phyloP scores from a whole-genome alignment of 1,139 yeast genomes.

The Hyphopichia fennica region DNA sequence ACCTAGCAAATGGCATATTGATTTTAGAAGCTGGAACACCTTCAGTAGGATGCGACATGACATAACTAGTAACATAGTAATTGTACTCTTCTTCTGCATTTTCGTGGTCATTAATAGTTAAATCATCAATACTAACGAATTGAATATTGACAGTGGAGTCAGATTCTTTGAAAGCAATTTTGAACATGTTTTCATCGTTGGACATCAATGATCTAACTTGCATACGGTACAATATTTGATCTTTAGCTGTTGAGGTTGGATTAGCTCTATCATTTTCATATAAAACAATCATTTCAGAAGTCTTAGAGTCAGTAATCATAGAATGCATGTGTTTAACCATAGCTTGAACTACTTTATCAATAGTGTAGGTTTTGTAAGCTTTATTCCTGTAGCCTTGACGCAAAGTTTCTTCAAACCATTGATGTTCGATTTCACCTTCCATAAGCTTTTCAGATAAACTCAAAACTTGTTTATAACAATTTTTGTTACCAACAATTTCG shows the following conservation, averaged over 20 bases:
- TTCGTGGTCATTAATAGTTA: constrained; percentile 77
- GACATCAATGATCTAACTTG: constrained; percentile 81
- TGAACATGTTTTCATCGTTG: constrained; percentile 88
- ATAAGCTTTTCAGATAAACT: constrained; percentile 72
- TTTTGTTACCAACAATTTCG: constrained; percentile 63
- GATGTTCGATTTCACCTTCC: constrained; percentile 91
- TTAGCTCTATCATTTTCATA: constrained; percentile 78
- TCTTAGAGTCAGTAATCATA: constrained; percentile 75
- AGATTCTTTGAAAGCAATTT: constrained; percentile 67
- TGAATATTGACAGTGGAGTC: constrained; percentile 66
- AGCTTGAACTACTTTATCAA: constrained; percentile 90
- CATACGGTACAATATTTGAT: constrained; percentile 88
- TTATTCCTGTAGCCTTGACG: constrained; percentile 94
- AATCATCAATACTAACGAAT: constrained; percentile 82
- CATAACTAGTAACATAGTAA: constrained; percentile 87
- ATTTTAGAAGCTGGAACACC: constrained; percentile 86
- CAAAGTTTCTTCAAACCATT: constrained; percentile 91
- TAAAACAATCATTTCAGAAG: constrained; percentile 75
- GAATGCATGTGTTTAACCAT: constrained; percentile 85
- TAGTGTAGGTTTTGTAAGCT: constrained; percentile 88
- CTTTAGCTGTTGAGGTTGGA: constrained; percentile 70
- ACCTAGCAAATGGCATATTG: constrained; percentile 69
- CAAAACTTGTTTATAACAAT: constrained; percentile 76
- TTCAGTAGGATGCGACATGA: constrained; percentile 96
- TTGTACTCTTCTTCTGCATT: constrained; percentile 83